phyloP scores from a whole-genome alignment of 768 basidiomycete genomes.

The Suillus bovinus region DNA sequence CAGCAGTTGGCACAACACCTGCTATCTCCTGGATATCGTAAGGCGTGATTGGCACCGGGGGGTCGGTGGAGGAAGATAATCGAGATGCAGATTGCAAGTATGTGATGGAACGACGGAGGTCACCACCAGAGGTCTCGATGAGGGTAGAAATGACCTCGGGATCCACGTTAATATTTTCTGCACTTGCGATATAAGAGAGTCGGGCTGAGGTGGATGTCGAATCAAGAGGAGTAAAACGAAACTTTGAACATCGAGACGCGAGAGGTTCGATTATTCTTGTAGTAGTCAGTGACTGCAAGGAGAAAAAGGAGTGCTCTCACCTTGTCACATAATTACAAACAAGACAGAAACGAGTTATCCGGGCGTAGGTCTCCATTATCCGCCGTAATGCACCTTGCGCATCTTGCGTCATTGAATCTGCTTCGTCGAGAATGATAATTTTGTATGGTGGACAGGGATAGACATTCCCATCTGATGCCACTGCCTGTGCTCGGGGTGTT shows the following conservation, averaged over 20 bases:
- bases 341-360: constrained; percentile 96
- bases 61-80: constrained; percentile 70
- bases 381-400: constrained; percentile 94
- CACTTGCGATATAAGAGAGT: constrained; percentile 75
- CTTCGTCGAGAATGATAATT: constrained; percentile 98
- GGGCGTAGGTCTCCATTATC: constrained; percentile 99
- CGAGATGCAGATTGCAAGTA: constrained; percentile 96
- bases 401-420: constrained; percentile 99
- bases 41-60: constrained; percentile 73
- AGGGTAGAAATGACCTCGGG: constrained; percentile 67
- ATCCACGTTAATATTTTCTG: constrained; percentile 65
- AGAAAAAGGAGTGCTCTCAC: constrained; percentile 43
- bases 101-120: constrained; percentile 95
- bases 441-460: constrained; percentile 99
- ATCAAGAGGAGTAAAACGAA: constrained; percentile 94
- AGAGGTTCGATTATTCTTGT: constrained; percentile 95
- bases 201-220: constrained; percentile 70
- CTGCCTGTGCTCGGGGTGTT: constrained; percentile 77
- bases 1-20: constrained; percentile 82
- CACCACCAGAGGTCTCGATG: constrained; percentile 82
- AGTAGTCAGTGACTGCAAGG: constrained; percentile 6
- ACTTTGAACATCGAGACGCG: constrained; percentile 98
- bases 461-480: constrained; percentile 72
- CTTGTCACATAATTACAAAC: constrained; percentile 99
- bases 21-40: constrained; percentile 94